Base-by-base conservation (phyloP, 768 basidiomycete species). In the Phylloporus arenicola region DNA sequence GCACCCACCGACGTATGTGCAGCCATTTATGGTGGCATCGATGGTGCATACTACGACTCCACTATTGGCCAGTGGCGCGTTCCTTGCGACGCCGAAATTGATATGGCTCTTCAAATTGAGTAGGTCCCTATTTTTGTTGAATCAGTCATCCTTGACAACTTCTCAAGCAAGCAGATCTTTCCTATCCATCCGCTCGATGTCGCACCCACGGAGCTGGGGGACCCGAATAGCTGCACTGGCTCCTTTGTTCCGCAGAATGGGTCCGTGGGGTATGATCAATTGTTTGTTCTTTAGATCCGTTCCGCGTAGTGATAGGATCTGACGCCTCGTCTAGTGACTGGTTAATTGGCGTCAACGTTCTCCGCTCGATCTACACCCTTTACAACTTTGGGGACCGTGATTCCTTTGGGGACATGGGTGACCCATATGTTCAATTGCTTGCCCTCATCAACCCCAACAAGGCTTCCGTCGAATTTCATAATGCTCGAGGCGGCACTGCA, bases 381-480 rank as follows among this genome's bases (percentile, higher is more conserved):
- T 92, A 90, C 64, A 86, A 91, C 67, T 92, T 86, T 62, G 89
- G 89, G 20, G 86, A 92, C 68, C 89, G 80, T 57, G 78, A 83
- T 60, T 64, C 74, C 12, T 70, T 75, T 5, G 83, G 81, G 33
- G 67, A 75, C 14, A 83, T 83, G 81, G 88, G 86, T 35, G 68
- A 83, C 61, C 90, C 90, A 5, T 89, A 86, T 64, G 77, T 92
- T 70, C 83, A 84, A 66, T 68, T 92, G 34, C 74, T 89, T 53
- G 70, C 86, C 13, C 74, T 89, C 46, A 66, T 86, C 53, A 75
- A 89, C 61, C 82, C 89, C 17, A 71, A 82, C 58, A 62, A 80
- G 46, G 89, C 86, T 19, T 88, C 87, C 14, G 60, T 69, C 41
- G 85, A 87, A 48, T 92, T 92, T 69, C 82, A 83, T 60, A 57